Base-by-base conservation (phyloP, 257 asterid genomes). In the Galeopsis tetrahit region DNA sequence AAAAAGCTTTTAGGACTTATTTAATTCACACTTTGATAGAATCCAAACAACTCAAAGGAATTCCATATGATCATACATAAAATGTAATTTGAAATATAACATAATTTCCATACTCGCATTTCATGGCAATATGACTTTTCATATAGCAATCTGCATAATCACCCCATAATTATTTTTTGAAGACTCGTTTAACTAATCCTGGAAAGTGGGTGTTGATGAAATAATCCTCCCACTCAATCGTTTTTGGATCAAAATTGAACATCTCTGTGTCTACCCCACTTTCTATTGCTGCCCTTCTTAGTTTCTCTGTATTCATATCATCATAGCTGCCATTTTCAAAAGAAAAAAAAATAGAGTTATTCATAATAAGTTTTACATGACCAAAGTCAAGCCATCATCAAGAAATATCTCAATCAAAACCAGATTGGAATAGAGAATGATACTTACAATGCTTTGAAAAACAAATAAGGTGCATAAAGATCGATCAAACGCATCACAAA, bases 201-300 rank as follows among this genome's bases (percentile, higher is more conserved):
- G 90, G 90, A 28, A 82, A 1, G 77, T 82, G 88, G 39, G 85
- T 73, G 38, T 81, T 77, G 71, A 60, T 8, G 80, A 87, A 82
- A 72, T 85, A 82, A 48, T 87, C 85, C 2, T 79, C 90, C 90
- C 92, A 87, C 31, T 80, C 55, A 36, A 87, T 75, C 64, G 28
- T 40, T 71, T 70, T 85, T 31, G 92, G 82, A 71, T 85, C 89
- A 38, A 87, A 87, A 49, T 79, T 76, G 80, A 87, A 82, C 51
- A 79, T 10, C 11, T 82, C 81, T 14, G 51, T 59, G 40, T 87
- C 88, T 15, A 69, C 63, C 5, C 77, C 78, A 14, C 78, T 73
- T 67, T 81, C 81, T 6, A 15, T 55, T 1, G 75, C 78, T 59
- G 82, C 82, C 57, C 82, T 75, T 49, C 90, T 73, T 2, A 82